phyloP scores from a whole-genome alignment of 2,329 filamentous ascomycete genomes.

The Pseudocercospora musae region DNA sequence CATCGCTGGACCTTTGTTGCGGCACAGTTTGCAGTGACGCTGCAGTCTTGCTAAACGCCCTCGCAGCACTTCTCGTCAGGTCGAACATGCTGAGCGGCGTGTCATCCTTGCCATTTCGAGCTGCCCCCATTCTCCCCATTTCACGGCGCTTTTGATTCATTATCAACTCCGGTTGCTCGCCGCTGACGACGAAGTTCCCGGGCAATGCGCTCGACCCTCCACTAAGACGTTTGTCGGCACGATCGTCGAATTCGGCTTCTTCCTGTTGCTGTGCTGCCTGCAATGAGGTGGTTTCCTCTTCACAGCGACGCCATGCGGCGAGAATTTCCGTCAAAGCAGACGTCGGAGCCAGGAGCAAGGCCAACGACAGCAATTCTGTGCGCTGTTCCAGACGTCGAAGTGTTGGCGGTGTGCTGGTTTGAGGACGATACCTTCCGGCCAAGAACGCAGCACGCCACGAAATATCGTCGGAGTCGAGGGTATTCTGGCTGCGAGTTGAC shows the following conservation, averaged over 20 bases:
- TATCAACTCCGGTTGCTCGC: constrained; percentile 34
- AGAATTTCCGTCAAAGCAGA: constrained; percentile 70
- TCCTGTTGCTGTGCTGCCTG: constrained; percentile 64
- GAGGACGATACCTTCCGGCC: constrained; percentile 66
- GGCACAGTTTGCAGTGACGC: constrained; percentile 40
- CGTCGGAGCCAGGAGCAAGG: constrained; percentile 69
- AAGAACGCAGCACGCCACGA: constrained; percentile 76
- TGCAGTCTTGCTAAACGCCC: constrained; percentile 44
- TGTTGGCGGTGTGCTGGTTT: constrained; percentile 48
- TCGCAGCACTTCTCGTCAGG: constrained; percentile 49
- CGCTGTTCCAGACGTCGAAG: constrained; percentile 74
- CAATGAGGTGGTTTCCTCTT: constrained; percentile 69
- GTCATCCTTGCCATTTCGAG: constrained; percentile 31
- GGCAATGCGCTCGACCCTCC: constrained; percentile 35
- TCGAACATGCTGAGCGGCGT: constrained; percentile 54
- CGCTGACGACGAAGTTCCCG: constrained; percentile 43
- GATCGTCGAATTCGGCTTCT: constrained; percentile 68
- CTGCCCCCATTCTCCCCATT: constrained; percentile 32
- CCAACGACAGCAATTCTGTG: constrained; percentile 74
- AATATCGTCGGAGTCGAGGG: constrained; percentile 56
- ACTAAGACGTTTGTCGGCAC: constrained; percentile 51
- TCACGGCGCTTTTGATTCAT: constrained; percentile 42
- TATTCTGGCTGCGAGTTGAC: constrained; percentile 21
- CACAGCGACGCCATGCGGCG: constrained; percentile 70
- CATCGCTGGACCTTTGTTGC: constrained; percentile 10